Base-by-base conservation (phyloP, 495 filamentous ascomycete genomes). In the Aspergillus homomorphus region DNA sequence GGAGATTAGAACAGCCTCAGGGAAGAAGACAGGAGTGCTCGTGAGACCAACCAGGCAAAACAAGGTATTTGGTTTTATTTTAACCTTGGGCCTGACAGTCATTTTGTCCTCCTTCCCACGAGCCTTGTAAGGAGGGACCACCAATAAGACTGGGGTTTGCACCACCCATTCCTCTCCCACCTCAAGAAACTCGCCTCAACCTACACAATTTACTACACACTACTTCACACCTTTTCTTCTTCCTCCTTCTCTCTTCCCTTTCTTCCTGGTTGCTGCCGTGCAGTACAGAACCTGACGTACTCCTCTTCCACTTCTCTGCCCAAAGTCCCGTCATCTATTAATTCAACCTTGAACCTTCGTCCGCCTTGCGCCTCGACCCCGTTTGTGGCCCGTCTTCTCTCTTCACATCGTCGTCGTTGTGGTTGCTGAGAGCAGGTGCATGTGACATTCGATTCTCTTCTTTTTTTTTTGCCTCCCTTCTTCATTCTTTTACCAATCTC, bases 71-170 rank as follows among this genome's bases (percentile, higher is more conserved):
- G 53, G 56, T 52, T 55, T 59, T 45, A 60, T 52, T 45, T 52
- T 53, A 51, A 60, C 51, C 58, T 56, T 61, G 51, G 60, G 57
- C 42, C 56, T 54, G 24, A 58, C 57, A 54, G 53, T 8, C 52
- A 50, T 61, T 55, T 56, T 38, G 33, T 5, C 8, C 12, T 38
- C 50, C 49, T 33, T 42, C 53, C 57, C 44, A 41, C 51, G 60
- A 62, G 57, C 54, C 60, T 57, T 62, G 60, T 58, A 62, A 57
- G 60, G 54, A 38, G 6, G 12, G 33, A 38, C 33, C 33, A 59
- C 63, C 63, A 66, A 60, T 62, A 60, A 66, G 60, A 48, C 57
- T n/a, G 60, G 46, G 54, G 54, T 54, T 51, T 60, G 60, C 63
- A 66, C 57, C 63, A 62, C 60, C 57, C 55, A 59, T 45, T 38